phyloP scores from a whole-genome alignment of 441 rosid species.

The Corymbia citriodora region DNA sequence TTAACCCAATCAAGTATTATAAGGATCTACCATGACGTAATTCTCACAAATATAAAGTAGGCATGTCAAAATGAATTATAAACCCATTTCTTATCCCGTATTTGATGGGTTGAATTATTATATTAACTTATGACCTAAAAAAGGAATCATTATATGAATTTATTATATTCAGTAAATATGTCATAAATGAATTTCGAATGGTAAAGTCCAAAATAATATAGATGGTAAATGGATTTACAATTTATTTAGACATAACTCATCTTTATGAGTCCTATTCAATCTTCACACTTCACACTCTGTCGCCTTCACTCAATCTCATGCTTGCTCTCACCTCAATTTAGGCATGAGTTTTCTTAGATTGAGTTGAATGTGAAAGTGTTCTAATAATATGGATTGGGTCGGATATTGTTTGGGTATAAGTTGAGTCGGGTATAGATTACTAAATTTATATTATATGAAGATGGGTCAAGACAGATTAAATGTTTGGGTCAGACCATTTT shows the following conservation, averaged over 20 bases:
- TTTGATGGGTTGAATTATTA: too few relatives aligned
- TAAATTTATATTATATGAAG: too few relatives aligned
- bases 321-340: background rate
- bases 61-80: too few relatives aligned
- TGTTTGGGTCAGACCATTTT: too few relatives aligned
- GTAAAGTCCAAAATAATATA: background rate
- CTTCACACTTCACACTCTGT: background rate
- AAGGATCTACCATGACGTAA: background rate
- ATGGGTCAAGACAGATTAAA: background rate
- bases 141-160: too few relatives aligned
- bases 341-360: background rate
- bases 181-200: too few relatives aligned
- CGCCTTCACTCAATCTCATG: rapidly evolving
- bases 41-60: background rate
- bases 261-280: too few relatives aligned
- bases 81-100: background rate
- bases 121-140: too few relatives aligned
- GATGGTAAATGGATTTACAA: background rate
- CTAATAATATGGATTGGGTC: background rate
- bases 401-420: rapidly evolving
- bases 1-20: background rate
- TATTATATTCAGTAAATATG: too few relatives aligned
- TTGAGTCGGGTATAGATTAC: background rate
- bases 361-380: too few relatives aligned
- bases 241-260: too few relatives aligned